phyloP scores from a whole-genome alignment of 768 basidiomycete genomes.

The Sarcodon sp. region DNA sequence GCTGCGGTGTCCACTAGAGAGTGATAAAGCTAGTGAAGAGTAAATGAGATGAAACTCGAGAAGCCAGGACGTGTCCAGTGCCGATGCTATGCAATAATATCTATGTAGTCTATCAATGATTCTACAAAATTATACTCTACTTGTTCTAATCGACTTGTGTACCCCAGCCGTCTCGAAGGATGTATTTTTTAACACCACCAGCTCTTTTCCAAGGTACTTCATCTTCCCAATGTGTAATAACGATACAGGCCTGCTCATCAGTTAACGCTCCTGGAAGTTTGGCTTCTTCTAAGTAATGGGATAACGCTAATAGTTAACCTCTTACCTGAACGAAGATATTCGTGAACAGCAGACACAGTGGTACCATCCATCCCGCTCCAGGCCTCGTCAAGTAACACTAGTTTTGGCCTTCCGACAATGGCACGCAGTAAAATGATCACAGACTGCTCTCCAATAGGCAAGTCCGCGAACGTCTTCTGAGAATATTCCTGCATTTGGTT shows the following conservation, averaged over 20 bases:
- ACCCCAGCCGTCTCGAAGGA: conserved; percentile 22
- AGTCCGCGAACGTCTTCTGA: conserved; percentile 39
- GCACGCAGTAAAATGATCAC: conserved; percentile 79
- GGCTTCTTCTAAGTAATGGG: not conserved
- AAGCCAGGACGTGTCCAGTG: no score
- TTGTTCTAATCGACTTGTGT: no score
- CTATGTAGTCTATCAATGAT: no score
- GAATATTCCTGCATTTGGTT: conserved; percentile 30
- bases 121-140: no score
- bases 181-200: conserved; percentile 34
- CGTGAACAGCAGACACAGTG: conserved; percentile 54
- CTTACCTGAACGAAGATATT: conserved; percentile 41
- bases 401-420: conserved; percentile 55
- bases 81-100: no score
- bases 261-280: conserved; percentile 24
- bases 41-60: no score
- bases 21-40: no score
- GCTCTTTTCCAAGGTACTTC: conserved; percentile 73
- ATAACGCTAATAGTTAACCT: not conserved
- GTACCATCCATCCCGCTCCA: conserved; percentile 85
- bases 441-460: conserved; percentile 67
- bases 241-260: conserved; percentile 62
- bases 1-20: no score
- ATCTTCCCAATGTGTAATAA: conserved; percentile 85
- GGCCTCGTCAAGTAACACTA: conserved; percentile 85